Percentiles rank a stretch among this genome's conserved stretches.
Evolutionary conservation across 1,284 basidiomycete species (phyloP).

Genomic region (Trichosporon sp.): DNA sequence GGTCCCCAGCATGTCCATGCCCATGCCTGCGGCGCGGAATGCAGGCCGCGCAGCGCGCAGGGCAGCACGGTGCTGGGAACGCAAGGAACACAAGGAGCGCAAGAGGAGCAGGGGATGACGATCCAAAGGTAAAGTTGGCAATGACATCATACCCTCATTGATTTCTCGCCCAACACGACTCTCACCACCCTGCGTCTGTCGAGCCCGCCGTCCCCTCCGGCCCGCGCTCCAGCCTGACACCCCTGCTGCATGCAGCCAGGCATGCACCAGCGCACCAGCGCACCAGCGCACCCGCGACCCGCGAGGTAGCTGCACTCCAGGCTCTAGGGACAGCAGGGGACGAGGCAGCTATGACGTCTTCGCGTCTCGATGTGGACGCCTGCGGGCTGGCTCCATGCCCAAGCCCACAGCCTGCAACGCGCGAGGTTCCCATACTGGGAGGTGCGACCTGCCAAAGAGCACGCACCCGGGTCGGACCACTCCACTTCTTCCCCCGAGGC

Average conservation of each 20-base stretch:
- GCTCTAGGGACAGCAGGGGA: not conserved
- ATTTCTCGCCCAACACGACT: not conserved
- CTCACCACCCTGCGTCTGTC: not conserved
- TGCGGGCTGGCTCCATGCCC: not conserved
- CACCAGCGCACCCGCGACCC: not conserved
- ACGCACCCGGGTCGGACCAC: not conserved
- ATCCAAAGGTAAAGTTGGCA: not conserved
- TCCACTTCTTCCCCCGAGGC: conserved; percentile 3
- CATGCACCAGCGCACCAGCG: too few species aligned
- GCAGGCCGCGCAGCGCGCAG: too few species aligned
- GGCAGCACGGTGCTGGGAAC: not conserved
- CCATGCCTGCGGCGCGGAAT: not conserved
- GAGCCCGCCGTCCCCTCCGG: not conserved
- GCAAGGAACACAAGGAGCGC: not conserved
- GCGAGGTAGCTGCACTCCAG: not conserved
- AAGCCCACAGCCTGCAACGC: too few species aligned
- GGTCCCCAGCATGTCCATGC: not conserved
- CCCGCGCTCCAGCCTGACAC: not conserved
- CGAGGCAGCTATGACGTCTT: not conserved
- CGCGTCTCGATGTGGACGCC: not conserved
- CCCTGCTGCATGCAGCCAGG: not conserved
- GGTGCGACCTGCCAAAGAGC: not conserved
- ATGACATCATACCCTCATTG: conserved; percentile 1
- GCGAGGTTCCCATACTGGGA: not conserved
- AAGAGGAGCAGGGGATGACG: not conserved